These are phyloP conservation scores for Hypericum androsaemum DNA, from an alignment of 345 rosid species.

Conservation along the genomic window DNA sequence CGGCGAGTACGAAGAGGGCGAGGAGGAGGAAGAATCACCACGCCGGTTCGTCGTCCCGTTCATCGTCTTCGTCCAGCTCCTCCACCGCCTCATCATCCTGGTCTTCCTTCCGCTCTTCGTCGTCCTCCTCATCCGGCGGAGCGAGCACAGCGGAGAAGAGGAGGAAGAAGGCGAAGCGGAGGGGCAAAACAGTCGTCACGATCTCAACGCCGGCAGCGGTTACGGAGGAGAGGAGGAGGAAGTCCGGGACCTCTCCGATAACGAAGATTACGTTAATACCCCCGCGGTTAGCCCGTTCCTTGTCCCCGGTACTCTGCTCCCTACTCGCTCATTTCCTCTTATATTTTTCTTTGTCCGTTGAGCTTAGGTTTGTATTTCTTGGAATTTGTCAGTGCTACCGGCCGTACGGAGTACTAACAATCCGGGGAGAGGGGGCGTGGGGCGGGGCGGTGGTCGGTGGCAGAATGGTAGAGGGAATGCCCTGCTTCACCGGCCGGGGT, in stretches of 20 bases:
- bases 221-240: slow-evolving; percentile 19
- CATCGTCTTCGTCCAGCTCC: slow-evolving; percentile 46
- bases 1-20: not conserved
- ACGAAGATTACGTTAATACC: slow-evolving; percentile 79
- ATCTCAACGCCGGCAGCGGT: slow-evolving; percentile 7
- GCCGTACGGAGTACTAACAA: slow-evolving; percentile 38
- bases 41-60: slow-evolving; percentile 21
- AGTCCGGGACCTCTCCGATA: slow-evolving; percentile 70
- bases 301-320: slow-evolving; percentile 49
- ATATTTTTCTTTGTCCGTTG: no score
- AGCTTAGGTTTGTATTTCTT: no score
- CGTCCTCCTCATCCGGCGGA: slow-evolving; percentile 22
- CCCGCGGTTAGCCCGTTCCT: slow-evolving; percentile 46
- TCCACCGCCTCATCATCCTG: slow-evolving; percentile 42
- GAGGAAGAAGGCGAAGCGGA: slow-evolving; percentile 38
- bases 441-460: slow-evolving; percentile 67
- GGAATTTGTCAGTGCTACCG: slow-evolving; percentile 55
- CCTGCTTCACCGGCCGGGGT: slow-evolving; percentile 84
- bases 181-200: slow-evolving; percentile 21
- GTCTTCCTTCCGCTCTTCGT: slow-evolving; percentile 24
- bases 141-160: slow-evolving; percentile 34
- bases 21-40: not conserved
- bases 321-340: not conserved
- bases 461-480: slow-evolving; percentile 76
- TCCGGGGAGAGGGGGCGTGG: slow-evolving; percentile 58